A percentile compares a stretch with the other conserved stretches of the same genome.
phyloP scores from a whole-genome alignment of 2,329 filamentous ascomycete species.

The Lasiodiplodia gonubiensis region DNA sequence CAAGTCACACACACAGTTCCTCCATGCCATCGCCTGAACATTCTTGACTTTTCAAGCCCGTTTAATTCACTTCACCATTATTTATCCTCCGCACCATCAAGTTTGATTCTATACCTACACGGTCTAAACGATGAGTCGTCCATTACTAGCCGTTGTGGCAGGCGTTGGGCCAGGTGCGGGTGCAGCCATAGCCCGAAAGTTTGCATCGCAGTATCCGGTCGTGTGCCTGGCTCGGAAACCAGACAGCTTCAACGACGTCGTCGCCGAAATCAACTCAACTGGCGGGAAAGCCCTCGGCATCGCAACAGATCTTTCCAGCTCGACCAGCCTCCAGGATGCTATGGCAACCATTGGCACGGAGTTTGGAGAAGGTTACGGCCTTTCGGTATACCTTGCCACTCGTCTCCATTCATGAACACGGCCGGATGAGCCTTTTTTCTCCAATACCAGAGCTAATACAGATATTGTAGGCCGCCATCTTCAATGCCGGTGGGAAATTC shows the following conservation, averaged over 20 bases:
- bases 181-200: constrained; percentile 64
- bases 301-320: constrained; percentile 66
- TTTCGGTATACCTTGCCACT: constrained; percentile 36
- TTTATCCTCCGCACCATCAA: too few species aligned
- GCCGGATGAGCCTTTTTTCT: constrained; percentile 36
- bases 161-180: constrained; percentile 77
- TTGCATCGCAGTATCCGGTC: constrained; percentile 70
- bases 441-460: not conserved
- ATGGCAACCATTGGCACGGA: constrained; percentile 67
- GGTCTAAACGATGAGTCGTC: too few species aligned
- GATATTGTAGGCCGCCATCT: constrained; percentile 64
- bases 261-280: constrained; percentile 68
- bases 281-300: constrained; percentile 76
- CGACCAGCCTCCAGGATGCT: constrained; percentile 61
- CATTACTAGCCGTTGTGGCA: constrained; percentile 65
- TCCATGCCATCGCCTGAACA: too few species aligned
- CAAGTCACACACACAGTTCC: too few species aligned
- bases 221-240: constrained; percentile 74
- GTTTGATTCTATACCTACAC: too few species aligned
- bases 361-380: constrained; percentile 56
- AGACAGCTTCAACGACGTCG: constrained; percentile 68
- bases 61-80: too few species aligned
- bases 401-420: not conserved
- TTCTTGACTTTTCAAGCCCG: too few species aligned
- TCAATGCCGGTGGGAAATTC: constrained; percentile 69